Evolutionary conservation across 2,329 filamentous ascomycete species (phyloP), one percentile per base, ranked within the genome.

Genomic region (Sphaceloma murrayae): DNA sequence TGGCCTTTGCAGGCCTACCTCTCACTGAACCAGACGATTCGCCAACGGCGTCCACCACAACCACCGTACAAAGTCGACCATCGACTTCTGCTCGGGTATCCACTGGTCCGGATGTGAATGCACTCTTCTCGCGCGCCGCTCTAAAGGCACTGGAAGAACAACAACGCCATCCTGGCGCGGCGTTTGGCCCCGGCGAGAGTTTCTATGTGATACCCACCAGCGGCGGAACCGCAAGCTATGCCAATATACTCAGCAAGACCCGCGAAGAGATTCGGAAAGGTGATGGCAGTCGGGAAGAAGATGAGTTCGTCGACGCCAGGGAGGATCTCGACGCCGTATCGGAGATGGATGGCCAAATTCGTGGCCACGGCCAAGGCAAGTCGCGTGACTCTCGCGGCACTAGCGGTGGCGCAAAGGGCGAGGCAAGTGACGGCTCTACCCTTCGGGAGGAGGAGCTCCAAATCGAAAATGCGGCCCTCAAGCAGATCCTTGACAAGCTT

Each of bases 131-230:
- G 30, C 80, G 78, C 52, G 86, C 89, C 9, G 85, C 89, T 3
- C 73, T 96, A 44, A 76, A 81, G 42, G 85, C 88, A 1, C 73
- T 94, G 31, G 73, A 78, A 14, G 79, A 84, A 46, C 80, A 69
- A 46, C 61, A 81, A 34, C 54, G 58, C 18, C 54, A 57, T 26
- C 46, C 48, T 11, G 53, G 56, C 3, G 63, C 66, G 21, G 59
- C 64, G n/a, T 64, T 67, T 9, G 66, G 63, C 10, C 67, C 75
- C 11, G 68, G 69, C 5, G 73, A 77, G 51, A 91, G 84, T 6
- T 98, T 98, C 66, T 96, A 95, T 60, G 83, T 96, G 1, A 91
- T 98, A 1, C 91, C 89, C 3, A 84, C 85, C 0, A 86, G 84
- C 13, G 89, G 91, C 4, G 87, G 89, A 51, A 95, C 87, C 2